Evolutionary conservation across 2,329 filamentous ascomycete species (phyloP).

Genomic region (Lasiodiplodia theobromae): DNA sequence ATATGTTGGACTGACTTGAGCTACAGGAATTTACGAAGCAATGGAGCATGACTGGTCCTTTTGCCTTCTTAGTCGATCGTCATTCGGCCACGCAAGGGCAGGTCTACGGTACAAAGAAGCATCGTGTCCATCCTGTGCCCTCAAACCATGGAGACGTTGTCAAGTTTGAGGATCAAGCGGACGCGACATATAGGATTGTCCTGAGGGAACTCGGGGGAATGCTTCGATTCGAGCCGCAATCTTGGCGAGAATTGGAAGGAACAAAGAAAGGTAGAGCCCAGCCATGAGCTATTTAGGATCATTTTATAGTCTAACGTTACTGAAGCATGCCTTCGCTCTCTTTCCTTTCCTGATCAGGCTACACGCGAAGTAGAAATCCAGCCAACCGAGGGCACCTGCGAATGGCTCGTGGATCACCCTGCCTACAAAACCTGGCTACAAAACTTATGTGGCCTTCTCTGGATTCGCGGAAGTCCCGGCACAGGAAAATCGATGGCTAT

Average conservation of each 20-base stretch:
- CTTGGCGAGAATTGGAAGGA: too few relatives aligned
- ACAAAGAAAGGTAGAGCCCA: too few relatives aligned
- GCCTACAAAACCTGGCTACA: background rate
- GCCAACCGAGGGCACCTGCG: background rate
- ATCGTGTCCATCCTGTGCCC: background rate
- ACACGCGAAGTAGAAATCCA: background rate
- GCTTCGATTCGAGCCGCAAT: background rate
- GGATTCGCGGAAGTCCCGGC: background rate
- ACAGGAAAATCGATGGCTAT: conserved; percentile 2
- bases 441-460: background rate
- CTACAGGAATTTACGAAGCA: background rate
- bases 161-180: background rate
- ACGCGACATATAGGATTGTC: background rate
- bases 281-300: too few relatives aligned
- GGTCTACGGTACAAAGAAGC: background rate
- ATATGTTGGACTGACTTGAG: background rate
- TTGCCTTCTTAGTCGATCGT: background rate
- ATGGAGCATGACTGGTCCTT: background rate
- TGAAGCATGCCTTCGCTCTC: background rate
- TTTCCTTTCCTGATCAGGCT: background rate
- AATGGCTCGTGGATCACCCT: background rate
- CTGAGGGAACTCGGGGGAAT: background rate
- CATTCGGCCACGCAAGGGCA: background rate
- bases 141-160: background rate
- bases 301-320: background rate